Base-by-base conservation (phyloP, 345 rosid species). In the Boechera divaricarpa region DNA sequence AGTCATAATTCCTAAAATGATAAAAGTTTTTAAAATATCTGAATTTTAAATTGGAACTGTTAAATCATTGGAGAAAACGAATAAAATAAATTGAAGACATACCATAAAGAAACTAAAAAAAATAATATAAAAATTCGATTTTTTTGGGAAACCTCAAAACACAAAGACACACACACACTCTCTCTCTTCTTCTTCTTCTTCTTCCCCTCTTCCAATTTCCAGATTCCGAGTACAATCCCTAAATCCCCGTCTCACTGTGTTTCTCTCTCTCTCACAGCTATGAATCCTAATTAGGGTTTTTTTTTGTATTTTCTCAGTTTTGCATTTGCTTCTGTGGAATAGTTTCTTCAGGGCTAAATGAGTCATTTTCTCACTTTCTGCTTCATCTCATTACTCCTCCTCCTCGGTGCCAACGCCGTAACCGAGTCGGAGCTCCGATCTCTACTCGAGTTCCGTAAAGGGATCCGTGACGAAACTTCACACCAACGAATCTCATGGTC, bases 401-500 rank as follows among this genome's bases (percentile, higher is more conserved):
- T 15, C 49, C 18, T 76, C 63, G 58, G 71, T 42, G 56, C 57
- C 55, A 66, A 52, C 69, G 76, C 85, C 67, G 83, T 56, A 9
- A 28, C 88, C 28, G 82, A 78, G 3, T 53, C 63, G 13, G 98
- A 94, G 82, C 79, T 89, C 80, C 81, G 87, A 79, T 82, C 85
- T 49, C 82, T 94, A 1, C 87, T 94, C 7, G 98, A 92, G 86
- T 94, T 94, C 87, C 90, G 85, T 60, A 94, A 94, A 75, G 98
- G 98, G 4, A 92, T 94, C 77, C 80, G 65, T 1, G 54, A 36
- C 49, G 95, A 92, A 71, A 85, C 89, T 5, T 78, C 80, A 0
- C 66, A 77, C 36, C 77, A 64, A 55, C 82, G 83, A 10, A 39
- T 71, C 51, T 65, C 85, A 63, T 94, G 98, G 98, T 74, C 85